Evolutionary conservation across 257 asterid genomes (phyloP).

Genomic region (Lycium ferocissimum): DNA sequence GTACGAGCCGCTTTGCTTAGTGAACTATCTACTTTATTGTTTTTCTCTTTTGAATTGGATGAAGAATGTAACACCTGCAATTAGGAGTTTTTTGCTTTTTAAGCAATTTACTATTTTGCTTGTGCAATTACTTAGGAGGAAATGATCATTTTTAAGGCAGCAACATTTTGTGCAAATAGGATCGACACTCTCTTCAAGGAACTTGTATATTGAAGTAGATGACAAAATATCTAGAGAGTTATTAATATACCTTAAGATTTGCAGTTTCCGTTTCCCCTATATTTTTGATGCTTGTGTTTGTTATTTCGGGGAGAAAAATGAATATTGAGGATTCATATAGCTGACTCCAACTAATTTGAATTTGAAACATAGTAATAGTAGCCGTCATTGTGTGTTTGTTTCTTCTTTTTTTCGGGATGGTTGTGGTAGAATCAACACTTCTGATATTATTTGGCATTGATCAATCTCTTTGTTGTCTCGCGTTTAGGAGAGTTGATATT

Average conservation of each 20-base stretch:
- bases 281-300: not conserved
- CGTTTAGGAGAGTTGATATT: slow-evolving; percentile 12
- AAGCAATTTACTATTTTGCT: too few species aligned
- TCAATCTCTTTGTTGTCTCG: slow-evolving; percentile 17
- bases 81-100: too few species aligned
- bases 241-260: not conserved
- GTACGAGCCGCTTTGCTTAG: too few species aligned
- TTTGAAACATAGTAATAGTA: not conserved
- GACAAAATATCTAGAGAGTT: not conserved
- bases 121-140: too few species aligned
- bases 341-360: not conserved
- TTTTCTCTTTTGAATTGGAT: too few species aligned
- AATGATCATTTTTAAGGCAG: too few species aligned
- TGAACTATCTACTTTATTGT: too few species aligned
- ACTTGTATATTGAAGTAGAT: too few species aligned
- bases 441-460: not conserved
- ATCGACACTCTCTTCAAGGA: too few species aligned
- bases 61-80: too few species aligned
- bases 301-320: not conserved
- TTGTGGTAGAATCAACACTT: not conserved
- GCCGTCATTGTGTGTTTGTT: not conserved
- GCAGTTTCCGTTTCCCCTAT: not conserved
- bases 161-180: too few species aligned
- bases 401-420: not conserved
- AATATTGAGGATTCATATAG: not conserved